phyloP scores from a whole-genome alignment of 192 early-diverging fungal species.

The Coemansia sp. region DNA sequence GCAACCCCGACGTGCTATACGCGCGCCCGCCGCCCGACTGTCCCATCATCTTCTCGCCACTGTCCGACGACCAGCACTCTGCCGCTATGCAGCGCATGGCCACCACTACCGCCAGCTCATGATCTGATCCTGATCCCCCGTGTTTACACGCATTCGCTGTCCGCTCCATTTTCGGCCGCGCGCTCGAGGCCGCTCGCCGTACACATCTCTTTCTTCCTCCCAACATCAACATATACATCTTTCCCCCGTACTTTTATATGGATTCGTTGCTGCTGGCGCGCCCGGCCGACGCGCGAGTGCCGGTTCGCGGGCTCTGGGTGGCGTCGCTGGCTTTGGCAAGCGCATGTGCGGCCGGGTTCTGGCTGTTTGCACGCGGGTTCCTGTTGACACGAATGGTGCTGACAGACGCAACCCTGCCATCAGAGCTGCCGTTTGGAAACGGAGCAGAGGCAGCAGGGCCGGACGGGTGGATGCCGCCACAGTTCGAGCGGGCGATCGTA shows the following conservation, averaged over 20 bases:
- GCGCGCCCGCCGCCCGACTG: constrained; percentile 33
- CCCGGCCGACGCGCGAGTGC: constrained; percentile 1
- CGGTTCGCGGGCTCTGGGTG: constrained; percentile 24
- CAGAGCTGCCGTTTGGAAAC: neutral
- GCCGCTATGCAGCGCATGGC: constrained; percentile 28
- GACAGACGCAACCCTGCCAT: constrained; percentile 19
- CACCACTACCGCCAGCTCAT: too few relatives aligned
- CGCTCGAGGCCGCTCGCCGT: too few relatives aligned
- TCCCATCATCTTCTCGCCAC: constrained; percentile 39
- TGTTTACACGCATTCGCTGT: too few relatives aligned
- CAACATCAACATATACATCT: too few relatives aligned
- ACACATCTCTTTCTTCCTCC: neutral
- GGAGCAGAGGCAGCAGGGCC: neutral
- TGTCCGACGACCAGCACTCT: constrained; percentile 39
- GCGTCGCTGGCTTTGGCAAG: constrained; percentile 10
- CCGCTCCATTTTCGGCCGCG: too few relatives aligned
- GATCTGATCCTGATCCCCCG: too few relatives aligned
- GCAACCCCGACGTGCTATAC: constrained; percentile 29
- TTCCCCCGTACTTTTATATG: too few relatives aligned
- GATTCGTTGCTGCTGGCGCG: too few relatives aligned
- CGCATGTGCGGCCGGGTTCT: constrained; percentile 44
- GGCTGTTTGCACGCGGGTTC: constrained; percentile 67
- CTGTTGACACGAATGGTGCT: constrained; percentile 63
- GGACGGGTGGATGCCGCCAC: constrained; percentile 37
- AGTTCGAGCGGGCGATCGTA: constrained; percentile 58